Base-by-base conservation (phyloP, 768 basidiomycete genomes). In the Ramaria rubella region DNA sequence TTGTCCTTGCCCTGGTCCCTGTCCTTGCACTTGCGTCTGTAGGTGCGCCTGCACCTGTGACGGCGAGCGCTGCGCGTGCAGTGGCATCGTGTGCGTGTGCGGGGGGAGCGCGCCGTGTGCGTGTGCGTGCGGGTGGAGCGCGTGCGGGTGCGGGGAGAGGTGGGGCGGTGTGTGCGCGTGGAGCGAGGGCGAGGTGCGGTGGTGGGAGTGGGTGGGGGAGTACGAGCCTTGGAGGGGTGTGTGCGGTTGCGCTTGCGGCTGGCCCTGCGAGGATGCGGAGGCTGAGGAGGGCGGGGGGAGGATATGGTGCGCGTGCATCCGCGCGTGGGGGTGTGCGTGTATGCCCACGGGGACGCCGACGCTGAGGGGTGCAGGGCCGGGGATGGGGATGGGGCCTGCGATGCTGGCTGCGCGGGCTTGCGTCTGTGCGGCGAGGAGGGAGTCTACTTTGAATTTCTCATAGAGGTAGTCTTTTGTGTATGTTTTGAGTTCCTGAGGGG, bases 401-500 rank as follows among this genome's bases (percentile, higher is more conserved):
- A 17, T 21, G 49, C 27, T n/a, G 14, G 33, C 5, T 11, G 34
- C 38, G 51, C 38, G 7, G 21, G 15, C 7, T 29, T 48, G 54
- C 8, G 44, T 7, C 43, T 45, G 44, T n/a, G 46, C 29, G 11
- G 31, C 17, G 9, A 48, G 72, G 58, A 74, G 72, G 68, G 77
- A 81, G 55, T 87, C 85, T 59, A 67, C 70, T 58, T 79, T 77
- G 72, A 86, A 91, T 65, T 86, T 89, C 65, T 87, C 83, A 62
- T 87, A 87, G 50, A 91, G 78, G 73, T 90, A 90, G 63, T 87
- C 85, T 64, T 81, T 79, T 36, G 89, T 91, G 70, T 90, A 90
- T 67, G 86, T 86, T 74, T 87, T 87, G 64, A 94, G 76, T 52
- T 85, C 87, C 90, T 93, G 68, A 9, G 55, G 58, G 48, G 61